phyloP scores from a whole-genome alignment of 257 asterid genomes.

The Solanum ossicruentum region DNA sequence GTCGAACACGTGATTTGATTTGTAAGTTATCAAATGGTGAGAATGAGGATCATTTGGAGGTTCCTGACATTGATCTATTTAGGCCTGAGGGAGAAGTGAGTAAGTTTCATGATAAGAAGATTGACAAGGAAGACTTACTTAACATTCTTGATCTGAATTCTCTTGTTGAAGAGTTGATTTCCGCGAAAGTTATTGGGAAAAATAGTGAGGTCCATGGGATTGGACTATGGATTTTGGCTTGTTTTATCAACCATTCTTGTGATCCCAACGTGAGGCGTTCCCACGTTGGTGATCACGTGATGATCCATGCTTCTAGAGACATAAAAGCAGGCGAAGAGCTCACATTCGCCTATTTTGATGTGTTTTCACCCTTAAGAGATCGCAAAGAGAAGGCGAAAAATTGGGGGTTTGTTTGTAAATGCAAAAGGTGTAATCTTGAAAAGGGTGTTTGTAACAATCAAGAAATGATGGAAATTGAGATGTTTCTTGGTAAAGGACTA shows the following conservation, averaged over 20 bases:
- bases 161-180: conserved; percentile 48
- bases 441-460: conserved; percentile 23
- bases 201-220: conserved; percentile 56
- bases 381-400: conserved; percentile 37
- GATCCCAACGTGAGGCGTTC: conserved; percentile 71
- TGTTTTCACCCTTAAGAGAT: conserved; percentile 23
- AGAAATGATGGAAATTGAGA: conserved; percentile 53
- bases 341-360: conserved; percentile 57
- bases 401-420: conserved; percentile 71
- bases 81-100: conserved; percentile 26
- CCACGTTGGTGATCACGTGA: conserved; percentile 62
- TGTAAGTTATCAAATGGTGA: conserved; percentile 42
- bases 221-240: conserved; percentile 64
- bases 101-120: conserved; percentile 2
- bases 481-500: conserved; percentile 27
- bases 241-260: conserved; percentile 75
- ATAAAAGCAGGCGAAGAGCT: conserved; percentile 78
- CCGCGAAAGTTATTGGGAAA: conserved; percentile 48
- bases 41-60: conserved; percentile 24
- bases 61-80: conserved; percentile 36
- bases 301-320: conserved; percentile 62
- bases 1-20: conserved; percentile 19
- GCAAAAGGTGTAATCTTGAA: conserved; percentile 57
- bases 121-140: conserved; percentile 30
- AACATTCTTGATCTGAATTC: conserved; percentile 65